phyloP scores from a whole-genome alignment of 2,329 filamentous ascomycete genomes.

The Lasiodiplodia sp. region DNA sequence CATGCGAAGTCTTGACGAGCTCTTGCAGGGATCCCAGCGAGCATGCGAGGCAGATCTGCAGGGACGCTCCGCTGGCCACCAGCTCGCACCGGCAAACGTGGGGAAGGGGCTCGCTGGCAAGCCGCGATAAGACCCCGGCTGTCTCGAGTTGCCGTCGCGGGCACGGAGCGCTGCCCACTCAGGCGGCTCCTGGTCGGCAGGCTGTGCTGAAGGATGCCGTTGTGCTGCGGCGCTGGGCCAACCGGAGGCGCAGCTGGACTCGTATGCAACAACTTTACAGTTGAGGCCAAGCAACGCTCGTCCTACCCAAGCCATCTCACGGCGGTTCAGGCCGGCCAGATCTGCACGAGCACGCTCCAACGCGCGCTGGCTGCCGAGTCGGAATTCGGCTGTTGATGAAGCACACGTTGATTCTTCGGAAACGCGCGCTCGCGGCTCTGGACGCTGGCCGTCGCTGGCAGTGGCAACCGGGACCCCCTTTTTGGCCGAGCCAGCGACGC shows the following conservation, averaged over 20 bases:
- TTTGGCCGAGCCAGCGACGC: slow-evolving; percentile 7
- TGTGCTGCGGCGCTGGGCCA: background rate
- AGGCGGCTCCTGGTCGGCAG: background rate
- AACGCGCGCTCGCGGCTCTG: background rate
- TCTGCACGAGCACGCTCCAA: slow-evolving; percentile 6
- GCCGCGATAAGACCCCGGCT: slow-evolving; percentile 23
- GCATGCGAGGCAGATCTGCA: slow-evolving; percentile 18
- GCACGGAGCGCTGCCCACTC: slow-evolving; percentile 5
- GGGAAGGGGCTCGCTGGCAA: slow-evolving; percentile 16
- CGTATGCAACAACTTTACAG: slow-evolving; percentile 5
- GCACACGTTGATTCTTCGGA: background rate
- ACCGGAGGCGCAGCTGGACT: slow-evolving; percentile 10
- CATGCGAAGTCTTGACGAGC: slow-evolving; percentile 7
- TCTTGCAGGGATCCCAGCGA: slow-evolving; percentile 6
- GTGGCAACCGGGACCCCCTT: background rate
- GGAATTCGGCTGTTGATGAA: slow-evolving; percentile 21
- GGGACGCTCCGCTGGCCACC: slow-evolving; percentile 16
- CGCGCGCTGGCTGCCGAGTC: slow-evolving; percentile 19
- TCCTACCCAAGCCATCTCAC: background rate
- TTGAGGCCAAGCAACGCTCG: slow-evolving; percentile 22
- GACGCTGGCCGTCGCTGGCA: background rate
- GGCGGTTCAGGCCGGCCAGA: slow-evolving; percentile 3
- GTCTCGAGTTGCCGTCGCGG: slow-evolving; percentile 12
- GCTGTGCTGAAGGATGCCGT: background rate
- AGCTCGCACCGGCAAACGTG: slow-evolving; percentile 3